Base-by-base conservation (phyloP, 2,329 filamentous ascomycete genomes). In the Aspergillus puulaauensis region DNA sequence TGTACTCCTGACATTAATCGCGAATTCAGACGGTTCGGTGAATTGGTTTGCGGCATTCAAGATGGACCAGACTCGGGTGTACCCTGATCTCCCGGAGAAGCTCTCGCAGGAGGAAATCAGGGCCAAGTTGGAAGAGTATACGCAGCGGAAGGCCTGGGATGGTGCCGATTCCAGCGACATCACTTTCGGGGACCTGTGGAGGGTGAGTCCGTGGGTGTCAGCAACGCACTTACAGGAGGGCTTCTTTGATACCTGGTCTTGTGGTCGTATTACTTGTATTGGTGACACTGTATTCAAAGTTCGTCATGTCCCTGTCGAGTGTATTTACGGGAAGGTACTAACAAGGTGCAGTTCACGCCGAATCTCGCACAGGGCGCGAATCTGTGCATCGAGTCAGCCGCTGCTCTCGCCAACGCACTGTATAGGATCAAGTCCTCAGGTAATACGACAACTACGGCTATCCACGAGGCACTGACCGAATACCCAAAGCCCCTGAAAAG, bases 301-400 rank as follows among this genome's bases (percentile, higher is more conserved):
- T 11, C 6, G 24, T 27, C 7, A 3, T 27, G 9, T 8, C 24
- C 24, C 24, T 8, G 8, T 27, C 8, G 6, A 27, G 24, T 27
- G 24, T 11, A 4, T 43, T 43, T 7, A 11, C 8, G 40, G 11
- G 17, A 19, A 3, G 11, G 12, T 43, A 43, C 6, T 43, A 11
- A 19, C 9, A 3, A n/a, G 12, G 6, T 19, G 17, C 17, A 64
- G 62, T 55, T 63, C 51, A 56, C 59, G 3, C 62, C 61, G 0
- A 59, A 61, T 12, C 33, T 62, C 9, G 61, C 52, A 1, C 57
- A 60, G 51, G 62, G 62, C 2, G 62, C 52, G 7, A 63, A 60
- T 43, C 46, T 41, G 2, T 61, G 59, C 2, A 60, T 63, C 4
- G 59, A 63, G 50, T 50, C 41, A 14, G 47, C 56, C 1, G 56